Conservation (phyloP, 495 filamentous ascomycete species). For the Penicillium paradoxum region DNA sequence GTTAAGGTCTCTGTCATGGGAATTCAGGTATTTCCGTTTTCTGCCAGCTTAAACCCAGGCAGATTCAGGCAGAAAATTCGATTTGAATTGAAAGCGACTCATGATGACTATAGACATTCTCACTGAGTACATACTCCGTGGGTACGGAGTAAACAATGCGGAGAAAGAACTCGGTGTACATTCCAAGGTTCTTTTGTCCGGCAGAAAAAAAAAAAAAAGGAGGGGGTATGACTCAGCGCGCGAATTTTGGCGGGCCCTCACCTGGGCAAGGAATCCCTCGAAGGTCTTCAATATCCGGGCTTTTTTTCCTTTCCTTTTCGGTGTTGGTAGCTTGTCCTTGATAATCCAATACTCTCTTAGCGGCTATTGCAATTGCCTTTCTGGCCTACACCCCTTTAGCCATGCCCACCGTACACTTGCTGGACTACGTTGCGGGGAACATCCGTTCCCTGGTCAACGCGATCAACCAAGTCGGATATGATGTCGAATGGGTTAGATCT, state of each 20-base stretch:
- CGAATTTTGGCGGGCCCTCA: constrained; percentile 20
- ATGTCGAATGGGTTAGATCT: constrained; percentile 83
- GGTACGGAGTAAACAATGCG: too few species aligned
- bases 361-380: not conserved
- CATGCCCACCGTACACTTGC: constrained; percentile 89
- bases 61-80: too few species aligned
- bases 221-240: constrained; percentile 25
- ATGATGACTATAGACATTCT: too few species aligned
- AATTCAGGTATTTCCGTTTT: too few species aligned
- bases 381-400: constrained; percentile 1
- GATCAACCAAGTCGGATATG: constrained; percentile 89
- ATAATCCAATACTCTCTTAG: not conserved
- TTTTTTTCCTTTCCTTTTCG: not conserved
- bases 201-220: constrained; percentile 20
- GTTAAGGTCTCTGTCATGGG: too few species aligned
- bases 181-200: constrained; percentile 18
- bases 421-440: constrained; percentile 86
- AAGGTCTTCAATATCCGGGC: not conserved
- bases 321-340: not conserved
- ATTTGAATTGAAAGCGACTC: too few species aligned
- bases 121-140: too few species aligned
- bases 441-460: constrained; percentile 93
- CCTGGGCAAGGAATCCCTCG: constrained; percentile 9
- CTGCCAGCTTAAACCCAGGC: too few species aligned
- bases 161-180: not conserved